These are phyloP conservation scores for Talaromyces amestolkiae DNA, from an alignment of 2,329 filamentous ascomycete species.

Conservation along the genomic window DNA sequence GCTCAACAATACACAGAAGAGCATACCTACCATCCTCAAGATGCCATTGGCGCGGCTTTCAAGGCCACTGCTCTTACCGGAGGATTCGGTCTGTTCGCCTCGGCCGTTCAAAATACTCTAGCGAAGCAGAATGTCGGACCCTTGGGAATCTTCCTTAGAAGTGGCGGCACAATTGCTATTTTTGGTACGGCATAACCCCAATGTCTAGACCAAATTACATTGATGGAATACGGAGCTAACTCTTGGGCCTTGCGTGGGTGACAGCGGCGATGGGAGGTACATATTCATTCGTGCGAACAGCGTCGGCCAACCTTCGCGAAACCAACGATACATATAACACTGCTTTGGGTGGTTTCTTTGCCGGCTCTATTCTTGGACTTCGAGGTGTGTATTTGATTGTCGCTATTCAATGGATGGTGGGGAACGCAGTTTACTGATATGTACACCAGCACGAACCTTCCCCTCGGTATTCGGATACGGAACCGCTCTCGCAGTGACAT, in stretches of 20 bases:
- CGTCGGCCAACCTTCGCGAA: slow-evolving; percentile 79
- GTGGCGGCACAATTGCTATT: slow-evolving; percentile 69
- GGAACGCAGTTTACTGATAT: slow-evolving; percentile 7
- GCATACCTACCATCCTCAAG: slow-evolving; percentile 65
- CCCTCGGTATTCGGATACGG: slow-evolving; percentile 70
- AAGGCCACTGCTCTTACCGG: slow-evolving; percentile 65
- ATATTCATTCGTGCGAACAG: slow-evolving; percentile 73
- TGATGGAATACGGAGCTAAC: background rate
- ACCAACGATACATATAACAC: slow-evolving; percentile 77
- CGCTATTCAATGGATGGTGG: background rate
- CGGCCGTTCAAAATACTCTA: slow-evolving; percentile 83
- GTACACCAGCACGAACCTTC: slow-evolving; percentile 58
- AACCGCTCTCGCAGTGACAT: slow-evolving; percentile 54
- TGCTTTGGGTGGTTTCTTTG: slow-evolving; percentile 71
- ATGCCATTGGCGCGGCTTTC: slow-evolving; percentile 68
- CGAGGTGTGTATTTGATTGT: slow-evolving; percentile 55
- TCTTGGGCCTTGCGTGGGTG: slow-evolving; percentile 9
- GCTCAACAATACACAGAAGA: slow-evolving; percentile 46
- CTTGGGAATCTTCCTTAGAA: slow-evolving; percentile 75
- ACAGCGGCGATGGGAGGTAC: slow-evolving; percentile 69
- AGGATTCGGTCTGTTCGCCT: slow-evolving; percentile 66
- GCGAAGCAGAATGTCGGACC: slow-evolving; percentile 77
- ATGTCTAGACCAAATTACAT: too few species aligned
- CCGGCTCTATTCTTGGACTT: slow-evolving; percentile 70
- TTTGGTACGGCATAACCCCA: slow-evolving; percentile 53